Evolutionary conservation across 352 stramenopile species (phyloP).

Genomic region (Phytopythium cucurbitacearum): DNA sequence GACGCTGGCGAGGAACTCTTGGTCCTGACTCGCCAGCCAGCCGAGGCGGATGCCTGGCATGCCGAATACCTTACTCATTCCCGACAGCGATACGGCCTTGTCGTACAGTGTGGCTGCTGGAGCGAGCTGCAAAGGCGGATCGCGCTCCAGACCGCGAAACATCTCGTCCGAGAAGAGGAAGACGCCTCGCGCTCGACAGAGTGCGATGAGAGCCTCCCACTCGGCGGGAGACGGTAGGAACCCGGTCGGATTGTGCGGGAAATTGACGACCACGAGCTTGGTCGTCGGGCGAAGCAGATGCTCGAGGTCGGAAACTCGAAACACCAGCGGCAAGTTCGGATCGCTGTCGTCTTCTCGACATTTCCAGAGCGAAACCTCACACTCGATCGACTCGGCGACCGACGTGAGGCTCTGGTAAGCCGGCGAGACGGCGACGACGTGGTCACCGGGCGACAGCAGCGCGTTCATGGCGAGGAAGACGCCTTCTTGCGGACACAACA

Average conservation of each 20-base stretch:
- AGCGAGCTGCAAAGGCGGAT: slow-evolving; percentile 15
- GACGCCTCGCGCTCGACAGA: slow-evolving; percentile 21
- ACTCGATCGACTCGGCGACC: slow-evolving; percentile 29
- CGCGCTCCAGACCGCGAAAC: slow-evolving; percentile 41
- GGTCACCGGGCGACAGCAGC: slow-evolving; percentile 35
- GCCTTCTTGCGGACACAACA: slow-evolving; percentile 47
- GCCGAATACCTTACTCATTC: slow-evolving; percentile 54
- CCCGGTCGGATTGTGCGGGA: slow-evolving; percentile 74
- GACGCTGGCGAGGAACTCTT: slow-evolving; percentile 24
- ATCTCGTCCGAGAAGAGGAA: slow-evolving; percentile 73
- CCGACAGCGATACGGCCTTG: slow-evolving; percentile 42
- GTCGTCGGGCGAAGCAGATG: slow-evolving; percentile 32
- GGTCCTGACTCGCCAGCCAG: slow-evolving; percentile 45
- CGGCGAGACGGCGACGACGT: slow-evolving; percentile 43
- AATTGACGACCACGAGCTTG: slow-evolving; percentile 70
- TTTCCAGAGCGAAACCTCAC: slow-evolving; percentile 31
- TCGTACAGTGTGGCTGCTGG: slow-evolving; percentile 31
- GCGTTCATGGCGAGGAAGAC: slow-evolving; percentile 51
- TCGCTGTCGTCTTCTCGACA: slow-evolving; percentile 14
- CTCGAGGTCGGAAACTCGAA: slow-evolving; percentile 34
- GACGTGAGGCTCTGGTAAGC: slow-evolving; percentile 52
- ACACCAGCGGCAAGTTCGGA: slow-evolving; percentile 11
- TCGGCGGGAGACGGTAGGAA: slow-evolving; percentile 30
- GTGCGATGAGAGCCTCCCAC: slow-evolving; percentile 26
- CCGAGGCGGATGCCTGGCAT: slow-evolving; percentile 51